Evolutionary conservation across 2,329 filamentous ascomycete species (phyloP), one percentile per base, ranked within the genome.

Genomic region (Coniochaeta sp.): DNA sequence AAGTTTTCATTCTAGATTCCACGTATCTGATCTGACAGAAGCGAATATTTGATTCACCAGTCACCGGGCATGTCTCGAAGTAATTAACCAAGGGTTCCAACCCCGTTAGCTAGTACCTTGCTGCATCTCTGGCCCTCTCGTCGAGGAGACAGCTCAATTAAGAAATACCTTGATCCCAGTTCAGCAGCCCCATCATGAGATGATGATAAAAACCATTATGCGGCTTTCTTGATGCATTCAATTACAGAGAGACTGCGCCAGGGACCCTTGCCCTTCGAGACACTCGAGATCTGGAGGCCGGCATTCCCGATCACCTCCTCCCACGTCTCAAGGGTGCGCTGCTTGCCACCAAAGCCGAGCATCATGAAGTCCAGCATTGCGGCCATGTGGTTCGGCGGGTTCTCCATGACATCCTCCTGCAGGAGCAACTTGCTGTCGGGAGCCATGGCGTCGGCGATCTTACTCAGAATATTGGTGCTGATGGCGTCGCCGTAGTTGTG

Each of bases 401-500:
- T 60, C 11, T 33, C 28, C 44, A 60, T 62, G 19, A 68, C 58
- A 63, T 68, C 66, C 59, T 68, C 66, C 5, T 66, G 63, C 31
- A 68, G 61, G 19, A 68, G 52, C 8, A 68, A 57, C 52, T 64
- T 57, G 52, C 61, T 61, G 59, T 61, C 63, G 1, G 50, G 58
- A 31, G 47, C 55, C 36, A 67, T 58, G 14, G 60, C 61, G 19
- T n/a, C 47, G 6, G 63, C 59, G 9, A 68, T 52, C 47, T 67
- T 67, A 36, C 44, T 38, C 26, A 68, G 62, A 33, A 67, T 66
- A n/a, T 56, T 61, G 28, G 33, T 57, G 1, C 60, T 58, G 1
- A 66, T 65, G 0, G 64, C 64, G 57, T 73, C 72, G 6, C 67
- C 67, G 60, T 71, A 73, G 57, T 73, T 67, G 58, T 72, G 71